Evolutionary conservation across 139 green algal species (phyloP), one percentile per base, ranked within the genome.

Genomic region (Astrephomene gubernaculifera): DNA sequence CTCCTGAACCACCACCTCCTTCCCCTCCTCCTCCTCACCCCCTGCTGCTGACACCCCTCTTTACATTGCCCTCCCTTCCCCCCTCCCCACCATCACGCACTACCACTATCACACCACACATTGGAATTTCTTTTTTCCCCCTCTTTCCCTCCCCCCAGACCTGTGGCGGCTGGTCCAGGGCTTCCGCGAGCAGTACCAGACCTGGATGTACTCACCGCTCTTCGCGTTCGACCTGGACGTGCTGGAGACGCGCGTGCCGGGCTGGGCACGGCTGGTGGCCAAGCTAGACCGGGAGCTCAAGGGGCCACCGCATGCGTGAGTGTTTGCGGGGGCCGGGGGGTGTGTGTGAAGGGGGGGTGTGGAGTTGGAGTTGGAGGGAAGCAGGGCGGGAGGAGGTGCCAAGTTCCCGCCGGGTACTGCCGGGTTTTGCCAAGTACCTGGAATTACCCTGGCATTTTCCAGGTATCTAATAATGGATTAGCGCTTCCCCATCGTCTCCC

Each of bases 141-240:
- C 61, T n/a, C n/a, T 5, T 41, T 9, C 61, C 61, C 14, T 33
- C 57, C 57, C 22, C 39, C 0, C 81, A 88, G 87, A 90, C 52
- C 60, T 90, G 44, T 90, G 87, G 87, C 86, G 83, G 87, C 64
- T 90, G 65, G 81, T 90, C 24, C 36, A 74, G 29, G 67, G 73
- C 33, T 90, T 90, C 81, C 69, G 76, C 9, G 74, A 90, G 65
- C 36, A 67, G 57, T 88, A 90, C 67, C 72, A 90, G 71, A 43
- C 45, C 21, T 90, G 87, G 87, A 90, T 90, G 87, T 90, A 88
- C 61, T 75, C 67, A 31, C 87, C 87, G 10, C 53, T 87, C 33
- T 90, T 87, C 49, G 57, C 4, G 8, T 87, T 88, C 80, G 81
- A 90, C 68, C 71, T 88, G 63, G 87, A 90, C 64, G 63, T 64